These are phyloP conservation scores for Lathyrus sativus DNA, from an alignment of 306 rosid species.

Conservation along the genomic window DNA sequence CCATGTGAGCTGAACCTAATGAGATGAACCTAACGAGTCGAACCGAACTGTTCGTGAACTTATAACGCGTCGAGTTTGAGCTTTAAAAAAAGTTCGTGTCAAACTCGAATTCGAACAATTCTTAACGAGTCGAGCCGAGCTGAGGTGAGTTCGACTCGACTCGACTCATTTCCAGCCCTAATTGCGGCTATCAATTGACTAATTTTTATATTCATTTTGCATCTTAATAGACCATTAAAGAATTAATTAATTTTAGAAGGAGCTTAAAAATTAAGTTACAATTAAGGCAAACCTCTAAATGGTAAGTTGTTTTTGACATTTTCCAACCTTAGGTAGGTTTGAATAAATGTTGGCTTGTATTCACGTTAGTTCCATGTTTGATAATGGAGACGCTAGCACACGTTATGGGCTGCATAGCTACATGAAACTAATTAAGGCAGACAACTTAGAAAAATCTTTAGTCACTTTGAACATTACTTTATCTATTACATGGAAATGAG, in stretches of 20 bases:
- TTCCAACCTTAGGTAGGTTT: conserved; percentile 32
- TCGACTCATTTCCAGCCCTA: too few relatives aligned
- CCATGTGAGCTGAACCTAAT: too few relatives aligned
- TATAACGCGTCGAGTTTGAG: too few relatives aligned
- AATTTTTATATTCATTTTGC: not conserved
- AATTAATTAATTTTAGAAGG: not conserved
- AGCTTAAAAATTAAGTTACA: not conserved
- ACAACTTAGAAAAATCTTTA: conserved; percentile 24
- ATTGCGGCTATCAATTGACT: too few relatives aligned
- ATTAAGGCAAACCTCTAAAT: conserved; percentile 24
- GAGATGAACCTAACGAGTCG: too few relatives aligned
- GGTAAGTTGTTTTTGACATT: conserved; percentile 24
- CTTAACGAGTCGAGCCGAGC: too few relatives aligned
- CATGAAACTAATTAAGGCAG: conserved; percentile 26
- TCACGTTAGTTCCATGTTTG: conserved; percentile 30
- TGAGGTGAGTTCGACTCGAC: too few relatives aligned
- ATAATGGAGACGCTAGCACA: conserved; percentile 6
- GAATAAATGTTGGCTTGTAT: conserved; percentile 2
- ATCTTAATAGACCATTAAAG: not conserved
- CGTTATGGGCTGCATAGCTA: conserved; percentile 26
- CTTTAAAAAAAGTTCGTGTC: too few relatives aligned
- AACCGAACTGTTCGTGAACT: too few relatives aligned
- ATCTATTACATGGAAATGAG: too few relatives aligned
- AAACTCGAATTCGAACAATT: too few relatives aligned
- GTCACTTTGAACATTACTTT: not conserved